Evolutionary conservation across 2,329 filamentous ascomycete genomes (phyloP), one percentile per base, ranked within the genome.

Genomic region (Bipolaris bicolor): DNA sequence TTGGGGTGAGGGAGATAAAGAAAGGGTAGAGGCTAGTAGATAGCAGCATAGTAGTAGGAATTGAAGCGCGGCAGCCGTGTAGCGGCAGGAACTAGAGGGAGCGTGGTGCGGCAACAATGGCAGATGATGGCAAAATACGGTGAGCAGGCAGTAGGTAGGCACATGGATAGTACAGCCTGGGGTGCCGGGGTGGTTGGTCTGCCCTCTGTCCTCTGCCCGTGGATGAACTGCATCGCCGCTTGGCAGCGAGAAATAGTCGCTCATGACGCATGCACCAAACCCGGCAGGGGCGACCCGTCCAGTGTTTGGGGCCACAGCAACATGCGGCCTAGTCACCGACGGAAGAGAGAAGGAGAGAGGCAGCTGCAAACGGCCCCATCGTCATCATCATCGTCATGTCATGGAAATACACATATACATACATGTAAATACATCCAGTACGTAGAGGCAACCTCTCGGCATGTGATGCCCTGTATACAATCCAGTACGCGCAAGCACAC

Each of bases 131-230:
- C 45, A 65, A 65, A 65, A 57, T 64, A 58, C 63, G 63, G 63
- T 65, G 63, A 64, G 58, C 55, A 43, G 13, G 15, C 22, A 55
- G 41, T 37, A 33, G 43, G 41, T 20, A 41, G 36, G 55, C 53
- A 39, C 41, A 55, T n/a, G 46, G 53, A 44, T 33, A 47, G 59
- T 13, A 11, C 29, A 31, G 29, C 10, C 10, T 31, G 56, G 60
- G 13, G 41, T 52, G 52, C 39, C 53, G 59, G 58, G 63, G 58
- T 63, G 63, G 61, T 63, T 58, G 39, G 51, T 54, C 58, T 53
- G 52, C 43, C 60, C 54, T 22, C 18, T 26, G 24, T 6, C 24
- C 24, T 26, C 26, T 26, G 26, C 26, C 26, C 22, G 22, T 7
- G 22, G 22, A 31, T 46, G 44, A 55, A 50, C 26, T 59, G 60